These are phyloP conservation scores for Trametes villosa DNA, from an alignment of 768 basidiomycete species.

Conservation along the genomic window DNA sequence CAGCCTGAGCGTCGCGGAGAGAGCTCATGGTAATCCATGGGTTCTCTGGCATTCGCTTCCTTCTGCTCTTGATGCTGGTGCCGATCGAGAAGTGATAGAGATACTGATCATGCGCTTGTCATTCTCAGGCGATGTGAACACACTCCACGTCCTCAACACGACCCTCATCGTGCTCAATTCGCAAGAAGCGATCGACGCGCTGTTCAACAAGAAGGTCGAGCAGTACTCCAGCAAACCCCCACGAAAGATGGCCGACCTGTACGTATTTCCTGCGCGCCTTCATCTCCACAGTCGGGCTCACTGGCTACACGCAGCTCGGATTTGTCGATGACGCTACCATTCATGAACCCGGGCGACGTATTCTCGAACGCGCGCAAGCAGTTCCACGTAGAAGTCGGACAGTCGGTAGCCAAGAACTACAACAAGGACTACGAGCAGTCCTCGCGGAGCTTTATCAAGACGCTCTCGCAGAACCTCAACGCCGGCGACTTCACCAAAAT, in stretches of 20 bases:
- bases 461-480: conserved; percentile 11
- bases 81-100: no score
- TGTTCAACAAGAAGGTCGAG: conserved; percentile 19
- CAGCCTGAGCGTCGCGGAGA: no score
- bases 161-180: conserved; percentile 28
- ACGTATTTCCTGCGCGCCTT: not conserved
- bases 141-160: conserved; percentile 17
- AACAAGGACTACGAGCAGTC: conserved; percentile 18
- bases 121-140: conserved; percentile 18
- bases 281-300: not conserved
- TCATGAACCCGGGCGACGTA: conserved; percentile 25
- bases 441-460: conserved; percentile 6
- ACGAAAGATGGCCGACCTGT: conserved; percentile 24
- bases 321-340: conserved; percentile 23
- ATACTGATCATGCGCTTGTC: no score
- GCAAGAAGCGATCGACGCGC: conserved; percentile 24
- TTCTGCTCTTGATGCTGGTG: no score
- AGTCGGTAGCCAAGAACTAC: conserved; percentile 6
- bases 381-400: conserved; percentile 23
- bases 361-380: conserved; percentile 22
- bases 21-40: no score
- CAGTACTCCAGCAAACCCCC: conserved; percentile 22
- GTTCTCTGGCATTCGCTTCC: no score
- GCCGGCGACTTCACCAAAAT: not conserved
- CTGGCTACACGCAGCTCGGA: conserved; percentile 10